These are phyloP conservation scores for Blastosporella zonata DNA, from an alignment of 1,284 basidiomycete genomes.

Conservation along the genomic window DNA sequence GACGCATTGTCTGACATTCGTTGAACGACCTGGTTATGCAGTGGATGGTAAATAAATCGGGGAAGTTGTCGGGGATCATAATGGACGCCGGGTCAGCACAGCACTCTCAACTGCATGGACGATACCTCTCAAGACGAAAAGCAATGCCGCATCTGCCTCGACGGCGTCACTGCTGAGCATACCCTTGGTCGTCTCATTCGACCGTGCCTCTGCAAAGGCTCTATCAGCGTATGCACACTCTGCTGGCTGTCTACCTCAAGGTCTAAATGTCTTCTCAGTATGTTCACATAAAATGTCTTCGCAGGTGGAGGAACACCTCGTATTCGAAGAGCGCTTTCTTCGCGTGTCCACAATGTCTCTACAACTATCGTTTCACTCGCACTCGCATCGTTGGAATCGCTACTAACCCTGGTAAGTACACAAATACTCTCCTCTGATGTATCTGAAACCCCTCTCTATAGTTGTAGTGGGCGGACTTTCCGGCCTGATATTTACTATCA, in stretches of 20 bases:
- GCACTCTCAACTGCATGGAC: no score
- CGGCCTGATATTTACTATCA: slow-evolving; percentile 57
- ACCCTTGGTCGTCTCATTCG: slow-evolving; percentile 68
- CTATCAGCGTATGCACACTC: slow-evolving; percentile 62
- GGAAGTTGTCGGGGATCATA: slow-evolving; percentile 5
- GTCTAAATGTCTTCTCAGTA: slow-evolving; percentile 39
- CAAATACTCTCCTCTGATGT: background rate
- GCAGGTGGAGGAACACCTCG: slow-evolving; percentile 66
- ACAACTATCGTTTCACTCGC: slow-evolving; percentile 69
- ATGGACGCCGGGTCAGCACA: slow-evolving; percentile 4
- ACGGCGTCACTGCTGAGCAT: slow-evolving; percentile 52
- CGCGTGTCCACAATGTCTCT: slow-evolving; percentile 73
- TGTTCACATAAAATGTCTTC: slow-evolving; percentile 74
- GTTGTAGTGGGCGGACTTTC: slow-evolving; percentile 68
- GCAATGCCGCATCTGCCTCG: slow-evolving; percentile 76
- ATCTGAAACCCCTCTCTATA: slow-evolving; percentile 25
- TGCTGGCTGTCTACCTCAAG: slow-evolving; percentile 7
- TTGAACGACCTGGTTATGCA: background rate
- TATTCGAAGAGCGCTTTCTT: slow-evolving; percentile 61
- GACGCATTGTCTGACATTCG: slow-evolving; percentile 32
- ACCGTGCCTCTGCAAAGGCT: slow-evolving; percentile 75
- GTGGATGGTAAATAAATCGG: slow-evolving; percentile 2
- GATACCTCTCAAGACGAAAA: slow-evolving; percentile 35
- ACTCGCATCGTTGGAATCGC: slow-evolving; percentile 68
- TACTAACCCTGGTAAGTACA: slow-evolving; percentile 60